phyloP scores from a whole-genome alignment of 306 rosid genomes.

The Abrus precatorius region DNA sequence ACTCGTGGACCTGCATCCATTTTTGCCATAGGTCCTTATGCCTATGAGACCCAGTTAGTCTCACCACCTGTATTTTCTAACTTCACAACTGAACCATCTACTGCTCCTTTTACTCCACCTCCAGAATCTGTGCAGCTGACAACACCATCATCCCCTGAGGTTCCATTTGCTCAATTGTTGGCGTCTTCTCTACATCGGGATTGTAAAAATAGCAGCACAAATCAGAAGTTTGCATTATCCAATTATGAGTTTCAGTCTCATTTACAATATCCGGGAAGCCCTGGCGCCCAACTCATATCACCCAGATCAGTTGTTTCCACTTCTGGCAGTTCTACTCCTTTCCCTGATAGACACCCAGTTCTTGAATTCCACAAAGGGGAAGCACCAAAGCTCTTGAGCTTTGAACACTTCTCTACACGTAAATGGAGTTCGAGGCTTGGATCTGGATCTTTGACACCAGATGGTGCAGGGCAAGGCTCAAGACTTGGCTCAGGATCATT shows the following conservation, averaged over 20 bases:
- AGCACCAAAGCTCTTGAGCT: slow-evolving; percentile 68
- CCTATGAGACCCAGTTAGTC: slow-evolving; percentile 84
- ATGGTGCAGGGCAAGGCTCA: slow-evolving; percentile 69
- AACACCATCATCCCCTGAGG: slow-evolving; percentile 90
- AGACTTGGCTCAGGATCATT: slow-evolving; percentile 72
- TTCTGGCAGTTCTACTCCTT: slow-evolving; percentile 84
- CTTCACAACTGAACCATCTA: slow-evolving; percentile 81
- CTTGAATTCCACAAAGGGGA: slow-evolving; percentile 71
- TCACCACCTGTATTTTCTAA: slow-evolving; percentile 90
- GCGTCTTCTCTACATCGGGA: slow-evolving; percentile 66
- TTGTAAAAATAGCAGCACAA: slow-evolving; percentile 56
- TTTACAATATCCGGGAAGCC: slow-evolving; percentile 77
- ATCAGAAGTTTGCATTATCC: slow-evolving; percentile 68
- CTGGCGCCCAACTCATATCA: slow-evolving; percentile 72
- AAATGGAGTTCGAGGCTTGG: slow-evolving; percentile 80
- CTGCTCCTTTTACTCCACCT: slow-evolving; percentile 89
- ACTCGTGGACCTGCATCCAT: slow-evolving; percentile 71
- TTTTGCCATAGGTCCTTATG: slow-evolving; percentile 81
- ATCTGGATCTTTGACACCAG: slow-evolving; percentile 81
- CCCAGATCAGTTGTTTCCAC: slow-evolving; percentile 82
- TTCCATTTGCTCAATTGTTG: slow-evolving; percentile 85
- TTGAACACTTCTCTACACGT: slow-evolving; percentile 64
- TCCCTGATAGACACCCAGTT: slow-evolving; percentile 70
- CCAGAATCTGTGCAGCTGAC: slow-evolving; percentile 82
- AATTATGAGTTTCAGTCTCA: slow-evolving; percentile 75